Evolutionary conservation across 108 stramenopile species (phyloP).

Genomic region (Epithemia pelagica): DNA sequence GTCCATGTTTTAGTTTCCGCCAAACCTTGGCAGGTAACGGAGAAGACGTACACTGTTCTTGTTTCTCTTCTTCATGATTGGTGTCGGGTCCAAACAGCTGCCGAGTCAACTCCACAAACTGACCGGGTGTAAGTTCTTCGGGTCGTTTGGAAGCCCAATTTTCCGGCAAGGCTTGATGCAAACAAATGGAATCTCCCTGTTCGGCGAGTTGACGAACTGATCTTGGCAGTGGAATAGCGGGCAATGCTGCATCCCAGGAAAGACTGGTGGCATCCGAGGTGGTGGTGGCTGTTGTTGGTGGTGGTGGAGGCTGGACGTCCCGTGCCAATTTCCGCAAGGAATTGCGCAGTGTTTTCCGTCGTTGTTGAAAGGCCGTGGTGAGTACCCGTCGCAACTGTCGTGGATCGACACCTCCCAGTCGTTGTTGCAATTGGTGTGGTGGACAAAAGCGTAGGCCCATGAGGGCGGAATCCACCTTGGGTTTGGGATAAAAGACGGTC

Average conservation of each 20-base stretch:
- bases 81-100: slow-evolving; percentile 63
- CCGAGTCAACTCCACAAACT: slow-evolving; percentile 91
- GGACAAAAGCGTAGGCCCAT: slow-evolving; percentile 88
- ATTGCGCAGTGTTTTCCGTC: slow-evolving; percentile 93
- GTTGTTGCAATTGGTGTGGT: slow-evolving; percentile 34
- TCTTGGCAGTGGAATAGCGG: slow-evolving; percentile 24
- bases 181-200: slow-evolving; percentile 65
- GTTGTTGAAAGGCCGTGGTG: slow-evolving; percentile 86
- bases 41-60: background rate
- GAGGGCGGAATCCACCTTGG: slow-evolving; percentile 92
- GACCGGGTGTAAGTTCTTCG: slow-evolving; percentile 86
- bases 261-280: too few species aligned
- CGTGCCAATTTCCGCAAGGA: slow-evolving; percentile 70
- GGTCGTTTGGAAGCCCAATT: slow-evolving; percentile 87
- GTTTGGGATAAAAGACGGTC: slow-evolving; percentile 95
- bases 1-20: slow-evolving; percentile 87
- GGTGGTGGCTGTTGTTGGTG: background rate
- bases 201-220: slow-evolving; percentile 31
- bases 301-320: slow-evolving; percentile 38
- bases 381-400: slow-evolving; percentile 74
- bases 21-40: slow-evolving; percentile 59
- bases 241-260: background rate
- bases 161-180: slow-evolving; percentile 56
- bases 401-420: slow-evolving; percentile 78
- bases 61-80: slow-evolving; percentile 11